These are phyloP conservation scores for Panicum miliaceum DNA, from an alignment of 176 grass and related monocot genomes.

Conservation along the genomic window DNA sequence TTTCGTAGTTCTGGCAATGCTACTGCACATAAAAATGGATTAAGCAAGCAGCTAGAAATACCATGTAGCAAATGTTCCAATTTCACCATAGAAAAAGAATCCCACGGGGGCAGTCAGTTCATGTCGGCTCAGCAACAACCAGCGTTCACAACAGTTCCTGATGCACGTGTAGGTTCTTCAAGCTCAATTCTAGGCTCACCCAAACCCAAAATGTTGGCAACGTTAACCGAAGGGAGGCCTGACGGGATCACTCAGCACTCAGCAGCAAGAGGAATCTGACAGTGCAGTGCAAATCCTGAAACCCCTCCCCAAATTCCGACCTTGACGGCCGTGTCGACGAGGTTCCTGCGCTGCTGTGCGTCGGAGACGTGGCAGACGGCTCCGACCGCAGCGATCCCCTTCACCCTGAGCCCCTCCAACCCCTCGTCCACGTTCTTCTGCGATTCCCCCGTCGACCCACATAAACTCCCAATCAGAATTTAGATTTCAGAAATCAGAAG, in stretches of 20 bases:
- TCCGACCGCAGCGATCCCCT: conserved; percentile 74
- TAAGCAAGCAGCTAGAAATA: background rate
- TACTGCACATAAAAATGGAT: background rate
- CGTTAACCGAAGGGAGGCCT: background rate
- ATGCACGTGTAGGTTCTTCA: too few species aligned
- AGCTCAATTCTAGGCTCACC: too few species aligned
- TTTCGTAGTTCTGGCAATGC: background rate
- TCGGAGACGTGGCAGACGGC: conserved; percentile 86
- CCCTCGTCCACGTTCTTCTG: conserved; percentile 94
- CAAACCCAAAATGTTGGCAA: background rate
- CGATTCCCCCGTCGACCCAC: background rate
- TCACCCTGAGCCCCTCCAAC: conserved; percentile 57
- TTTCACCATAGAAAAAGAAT: background rate
- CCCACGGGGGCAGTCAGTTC: background rate
- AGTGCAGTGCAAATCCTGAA: background rate
- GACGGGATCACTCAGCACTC: background rate
- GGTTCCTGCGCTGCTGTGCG: conserved; percentile 70
- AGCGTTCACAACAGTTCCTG: background rate
- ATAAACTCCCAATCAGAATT: background rate
- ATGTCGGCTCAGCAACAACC: background rate
- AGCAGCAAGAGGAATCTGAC: background rate
- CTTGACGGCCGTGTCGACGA: conserved; percentile 75
- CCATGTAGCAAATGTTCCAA: background rate
- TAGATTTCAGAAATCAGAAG: too few species aligned
- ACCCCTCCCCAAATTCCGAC: conserved; percentile 29